Conservation (phyloP, 805 yeast genomes). For the Lipomyces sp. region DNA sequence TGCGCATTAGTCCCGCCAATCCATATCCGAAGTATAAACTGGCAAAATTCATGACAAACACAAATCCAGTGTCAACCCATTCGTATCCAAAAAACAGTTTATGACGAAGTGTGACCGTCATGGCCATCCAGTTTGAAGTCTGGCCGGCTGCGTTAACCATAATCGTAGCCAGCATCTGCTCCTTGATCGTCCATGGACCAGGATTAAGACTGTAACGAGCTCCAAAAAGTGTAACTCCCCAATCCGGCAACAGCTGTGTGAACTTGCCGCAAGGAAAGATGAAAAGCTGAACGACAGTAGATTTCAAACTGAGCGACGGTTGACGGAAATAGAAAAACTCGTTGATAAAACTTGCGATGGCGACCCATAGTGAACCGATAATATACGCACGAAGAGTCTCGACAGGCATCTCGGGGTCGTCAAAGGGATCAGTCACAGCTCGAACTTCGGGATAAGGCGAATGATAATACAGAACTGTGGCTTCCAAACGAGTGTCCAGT, state of each 20-base stretch:
- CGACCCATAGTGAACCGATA: slow-evolving; percentile 50
- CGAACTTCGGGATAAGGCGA: slow-evolving; percentile 61
- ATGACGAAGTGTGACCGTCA: slow-evolving; percentile 1
- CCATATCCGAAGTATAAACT: slow-evolving; percentile 65
- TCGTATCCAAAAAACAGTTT: slow-evolving; percentile 13
- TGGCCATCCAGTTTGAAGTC: slow-evolving; percentile 5
- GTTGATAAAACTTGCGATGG: slow-evolving; percentile 57
- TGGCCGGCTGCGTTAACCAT: slow-evolving; percentile 27
- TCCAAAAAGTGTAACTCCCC: slow-evolving; percentile 33
- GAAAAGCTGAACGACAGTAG: slow-evolving; percentile 61
- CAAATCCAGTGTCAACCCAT: slow-evolving; percentile 48
- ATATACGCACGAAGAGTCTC: slow-evolving; percentile 55
- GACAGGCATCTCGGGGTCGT: slow-evolving; percentile 46
- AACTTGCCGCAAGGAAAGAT: slow-evolving; percentile 57
- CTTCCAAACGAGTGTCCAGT: slow-evolving; percentile 42
- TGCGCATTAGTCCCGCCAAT: slow-evolving; percentile 61
- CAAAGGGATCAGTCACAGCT: slow-evolving; percentile 53
- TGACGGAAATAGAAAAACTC: slow-evolving; percentile 55
- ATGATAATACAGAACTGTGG: slow-evolving; percentile 41
- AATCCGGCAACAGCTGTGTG: slow-evolving; percentile 2
- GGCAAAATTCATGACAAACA: slow-evolving; percentile 50
- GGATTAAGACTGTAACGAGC: slow-evolving; percentile 48
- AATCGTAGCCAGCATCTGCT: slow-evolving; percentile 56
- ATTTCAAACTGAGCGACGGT: slow-evolving; percentile 54
- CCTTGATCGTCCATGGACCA: slow-evolving; percentile 58